Conservation (phyloP, 805 yeast genomes). For the Myxozyma sirexii region DNA sequence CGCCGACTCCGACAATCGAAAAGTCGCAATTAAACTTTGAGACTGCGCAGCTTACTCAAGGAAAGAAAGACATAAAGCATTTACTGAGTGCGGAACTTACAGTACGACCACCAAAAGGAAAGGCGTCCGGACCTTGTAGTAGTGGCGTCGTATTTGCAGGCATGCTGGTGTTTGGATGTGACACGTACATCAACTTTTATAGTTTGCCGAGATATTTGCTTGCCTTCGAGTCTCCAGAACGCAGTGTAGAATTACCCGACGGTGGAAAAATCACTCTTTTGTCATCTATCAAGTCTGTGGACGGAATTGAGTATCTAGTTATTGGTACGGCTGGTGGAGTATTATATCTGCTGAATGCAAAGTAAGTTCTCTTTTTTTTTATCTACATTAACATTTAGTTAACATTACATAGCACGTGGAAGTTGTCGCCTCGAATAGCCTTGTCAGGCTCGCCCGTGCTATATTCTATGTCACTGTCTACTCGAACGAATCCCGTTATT, state of each 20-base stretch:
- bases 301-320: slow-evolving; percentile 16
- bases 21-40: not conserved
- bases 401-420: slow-evolving; percentile 4
- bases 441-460: slow-evolving; percentile 30
- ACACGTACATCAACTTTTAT: slow-evolving; percentile 21
- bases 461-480: slow-evolving; percentile 15
- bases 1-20: not conserved
- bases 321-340: slow-evolving; percentile 27
- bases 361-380: not conserved
- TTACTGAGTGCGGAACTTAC: not conserved
- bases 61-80: not conserved
- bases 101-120: not conserved
- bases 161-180: slow-evolving; percentile 29
- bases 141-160: slow-evolving; percentile 26
- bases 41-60: not conserved
- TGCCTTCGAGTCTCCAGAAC: slow-evolving; percentile 28
- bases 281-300: not conserved
- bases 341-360: slow-evolving; percentile 19
- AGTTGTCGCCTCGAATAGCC: slow-evolving; percentile 23
- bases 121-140: slow-evolving; percentile 27
- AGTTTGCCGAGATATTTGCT: slow-evolving; percentile 25
- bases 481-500: slow-evolving; percentile 1
- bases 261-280: slow-evolving; percentile 20
- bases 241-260: slow-evolving; percentile 22
- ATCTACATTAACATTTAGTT: not conserved